Conservation (phyloP, 305 asterid species). For the Euphrasia arctica region DNA sequence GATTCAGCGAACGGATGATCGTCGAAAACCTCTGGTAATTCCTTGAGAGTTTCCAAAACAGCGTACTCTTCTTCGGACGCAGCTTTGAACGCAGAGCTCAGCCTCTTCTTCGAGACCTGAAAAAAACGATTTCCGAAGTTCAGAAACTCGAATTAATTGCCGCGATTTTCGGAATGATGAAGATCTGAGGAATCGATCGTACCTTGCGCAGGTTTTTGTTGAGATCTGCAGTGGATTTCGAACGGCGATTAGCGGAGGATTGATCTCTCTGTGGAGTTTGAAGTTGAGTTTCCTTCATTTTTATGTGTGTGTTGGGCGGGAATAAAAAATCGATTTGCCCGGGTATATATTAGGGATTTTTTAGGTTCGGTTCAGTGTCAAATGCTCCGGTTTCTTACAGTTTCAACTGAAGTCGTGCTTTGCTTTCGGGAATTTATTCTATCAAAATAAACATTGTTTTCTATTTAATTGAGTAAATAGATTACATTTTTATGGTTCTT, state of each 20-base stretch:
- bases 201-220: slow-evolving; percentile 47
- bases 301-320: slow-evolving; percentile 22
- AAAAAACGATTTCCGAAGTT: slow-evolving; percentile 1
- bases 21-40: slow-evolving; percentile 34
- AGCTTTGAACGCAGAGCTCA: slow-evolving; percentile 39
- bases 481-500: too few relatives aligned
- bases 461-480: too few relatives aligned
- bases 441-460: too few relatives aligned
- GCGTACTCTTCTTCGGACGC: slow-evolving; percentile 38
- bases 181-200: slow-evolving; percentile 4
- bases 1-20: slow-evolving; percentile 35
- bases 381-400: slow-evolving; percentile 23
- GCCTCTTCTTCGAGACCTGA: slow-evolving; percentile 47
- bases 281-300: slow-evolving; percentile 43
- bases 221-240: slow-evolving; percentile 43
- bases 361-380: slow-evolving; percentile 10
- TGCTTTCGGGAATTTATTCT: not conserved
- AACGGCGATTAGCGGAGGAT: slow-evolving; percentile 36
- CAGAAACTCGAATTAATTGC: not conserved
- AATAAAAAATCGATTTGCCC: not conserved
- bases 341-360: not conserved
- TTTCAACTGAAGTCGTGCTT: slow-evolving; percentile 12
- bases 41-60: slow-evolving; percentile 34
- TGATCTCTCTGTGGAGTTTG: slow-evolving; percentile 61
- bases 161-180: not conserved